Percentiles rank a stretch among this genome's conserved stretches.
Conservation (phyloP, 805 yeast genomes). For the Wickerhamiella australiensis region DNA sequence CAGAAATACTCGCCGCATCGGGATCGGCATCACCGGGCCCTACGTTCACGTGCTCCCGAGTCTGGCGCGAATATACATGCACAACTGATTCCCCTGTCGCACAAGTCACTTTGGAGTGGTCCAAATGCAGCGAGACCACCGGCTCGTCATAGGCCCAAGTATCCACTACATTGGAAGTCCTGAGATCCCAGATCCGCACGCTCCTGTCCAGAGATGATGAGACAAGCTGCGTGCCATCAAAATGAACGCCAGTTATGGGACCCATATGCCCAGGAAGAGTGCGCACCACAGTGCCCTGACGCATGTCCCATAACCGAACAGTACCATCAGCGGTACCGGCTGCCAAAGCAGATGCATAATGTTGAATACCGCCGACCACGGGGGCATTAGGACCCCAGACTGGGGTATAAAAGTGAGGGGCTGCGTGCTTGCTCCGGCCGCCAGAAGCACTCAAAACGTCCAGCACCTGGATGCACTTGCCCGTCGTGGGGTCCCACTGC, state of each 20-base stretch:
- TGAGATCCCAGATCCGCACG: constrained; percentile 59
- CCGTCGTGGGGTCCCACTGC: constrained; percentile 61
- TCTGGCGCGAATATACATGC: constrained; percentile 46
- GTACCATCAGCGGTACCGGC: constrained; percentile 68
- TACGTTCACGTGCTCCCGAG: constrained; percentile 42
- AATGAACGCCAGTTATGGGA: constrained; percentile 54
- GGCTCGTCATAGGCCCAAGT: constrained; percentile 51
- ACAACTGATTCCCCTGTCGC: constrained; percentile 40
- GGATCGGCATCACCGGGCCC: constrained; percentile 34
- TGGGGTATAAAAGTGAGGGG: constrained; percentile 1
- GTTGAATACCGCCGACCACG: constrained; percentile 56
- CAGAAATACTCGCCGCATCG: constrained; percentile 28
- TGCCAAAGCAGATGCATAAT: constrained; percentile 64
- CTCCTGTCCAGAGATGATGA: constrained; percentile 56
- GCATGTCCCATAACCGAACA: constrained; percentile 64
- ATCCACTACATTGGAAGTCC: constrained; percentile 51
- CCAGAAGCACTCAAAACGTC: constrained; percentile 50
- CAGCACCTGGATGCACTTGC: constrained; percentile 56
- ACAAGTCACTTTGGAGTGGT: constrained; percentile 42
- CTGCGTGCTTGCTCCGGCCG: constrained; percentile 22
- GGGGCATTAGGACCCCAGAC: constrained; percentile 13
- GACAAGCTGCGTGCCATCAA: constrained; percentile 50
- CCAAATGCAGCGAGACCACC: constrained; percentile 47
- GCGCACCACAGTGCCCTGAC: constrained; percentile 42
- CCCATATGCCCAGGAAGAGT: constrained; percentile 52